These are phyloP conservation scores for Gonium pectorale DNA, from an alignment of 139 green algal genomes.

Conservation along the genomic window DNA sequence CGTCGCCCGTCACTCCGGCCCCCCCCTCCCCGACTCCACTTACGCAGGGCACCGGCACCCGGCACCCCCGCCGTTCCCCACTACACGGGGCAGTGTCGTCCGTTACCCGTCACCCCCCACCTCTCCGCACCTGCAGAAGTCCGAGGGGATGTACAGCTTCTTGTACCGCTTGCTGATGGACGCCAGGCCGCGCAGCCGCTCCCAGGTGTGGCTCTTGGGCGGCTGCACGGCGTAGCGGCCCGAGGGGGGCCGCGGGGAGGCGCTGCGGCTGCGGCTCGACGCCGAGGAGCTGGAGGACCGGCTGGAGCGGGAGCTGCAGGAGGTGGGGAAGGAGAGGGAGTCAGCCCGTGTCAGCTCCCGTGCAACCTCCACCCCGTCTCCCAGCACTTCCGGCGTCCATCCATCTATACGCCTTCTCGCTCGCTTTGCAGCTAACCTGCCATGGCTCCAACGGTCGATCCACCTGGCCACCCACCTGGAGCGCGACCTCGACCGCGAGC, in stretches of 20 bases:
- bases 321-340: not conserved
- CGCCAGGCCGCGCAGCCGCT: constrained; percentile 53
- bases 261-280: constrained; percentile 13
- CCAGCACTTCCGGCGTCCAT: no score
- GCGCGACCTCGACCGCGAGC: constrained; percentile 26
- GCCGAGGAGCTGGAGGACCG: constrained; percentile 4
- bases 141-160: constrained; percentile 69
- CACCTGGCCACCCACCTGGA: not conserved
- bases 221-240: constrained; percentile 56
- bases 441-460: not conserved
- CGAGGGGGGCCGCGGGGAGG: not conserved
- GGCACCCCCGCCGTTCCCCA: no score
- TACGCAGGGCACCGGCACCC: no score
- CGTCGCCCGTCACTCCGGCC: no score
- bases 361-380: no score
- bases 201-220: constrained; percentile 56
- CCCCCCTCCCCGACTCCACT: no score
- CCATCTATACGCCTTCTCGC: no score
- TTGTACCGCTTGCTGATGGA: constrained; percentile 71
- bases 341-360: no score
- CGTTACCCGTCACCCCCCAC: no score
- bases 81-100: no score
- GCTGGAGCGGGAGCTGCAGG: constrained; percentile 9
- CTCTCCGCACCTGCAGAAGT: constrained; percentile 36
- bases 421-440: no score